These are phyloP conservation scores for Cladosporium phlei DNA, from an alignment of 2,329 filamentous ascomycete genomes.

Conservation along the genomic window DNA sequence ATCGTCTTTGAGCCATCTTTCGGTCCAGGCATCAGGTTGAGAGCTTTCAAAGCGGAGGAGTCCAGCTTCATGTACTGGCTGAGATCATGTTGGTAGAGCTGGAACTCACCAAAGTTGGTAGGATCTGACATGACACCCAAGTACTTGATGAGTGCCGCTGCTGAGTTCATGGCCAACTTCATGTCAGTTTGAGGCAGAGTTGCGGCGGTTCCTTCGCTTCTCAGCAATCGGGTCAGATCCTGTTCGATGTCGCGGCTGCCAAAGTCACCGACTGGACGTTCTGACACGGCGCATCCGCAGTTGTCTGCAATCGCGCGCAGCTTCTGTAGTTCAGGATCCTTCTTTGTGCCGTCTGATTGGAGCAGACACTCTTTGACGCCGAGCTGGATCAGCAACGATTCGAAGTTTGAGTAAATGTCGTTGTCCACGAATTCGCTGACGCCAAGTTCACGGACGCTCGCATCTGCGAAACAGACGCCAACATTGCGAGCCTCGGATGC, in stretches of 20 bases:
- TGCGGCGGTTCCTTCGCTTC: slow-evolving; percentile 74
- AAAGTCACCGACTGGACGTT: slow-evolving; percentile 73
- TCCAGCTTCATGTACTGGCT: slow-evolving; percentile 98
- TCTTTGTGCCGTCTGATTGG: slow-evolving; percentile 71
- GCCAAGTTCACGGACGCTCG: slow-evolving; percentile 88
- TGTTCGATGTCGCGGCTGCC: slow-evolving; percentile 91
- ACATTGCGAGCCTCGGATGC: slow-evolving; percentile 79
- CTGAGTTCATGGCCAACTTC: slow-evolving; percentile 93
- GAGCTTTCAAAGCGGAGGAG: slow-evolving; percentile 83
- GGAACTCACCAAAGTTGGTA: slow-evolving; percentile 94
- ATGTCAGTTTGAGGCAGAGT: slow-evolving; percentile 84
- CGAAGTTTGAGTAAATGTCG: slow-evolving; percentile 95
- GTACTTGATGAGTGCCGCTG: slow-evolving; percentile 90
- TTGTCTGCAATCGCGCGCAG: slow-evolving; percentile 83
- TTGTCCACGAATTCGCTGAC: slow-evolving; percentile 99
- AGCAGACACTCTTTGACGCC: slow-evolving; percentile 91
- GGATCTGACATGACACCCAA: slow-evolving; percentile 83
- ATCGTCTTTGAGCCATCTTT: slow-evolving; percentile 95
- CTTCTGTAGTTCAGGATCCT: slow-evolving; percentile 84
- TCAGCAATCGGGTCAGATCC: slow-evolving; percentile 79
- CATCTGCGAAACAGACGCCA: slow-evolving; percentile 96
- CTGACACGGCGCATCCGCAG: slow-evolving; percentile 84
- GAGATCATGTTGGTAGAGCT: slow-evolving; percentile 93
- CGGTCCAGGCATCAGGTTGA: slow-evolving; percentile 95
- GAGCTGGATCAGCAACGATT: slow-evolving; percentile 90